These are phyloP conservation scores for Ogataea saltuana DNA, from an alignment of 805 yeast genomes.

Conservation along the genomic window DNA sequence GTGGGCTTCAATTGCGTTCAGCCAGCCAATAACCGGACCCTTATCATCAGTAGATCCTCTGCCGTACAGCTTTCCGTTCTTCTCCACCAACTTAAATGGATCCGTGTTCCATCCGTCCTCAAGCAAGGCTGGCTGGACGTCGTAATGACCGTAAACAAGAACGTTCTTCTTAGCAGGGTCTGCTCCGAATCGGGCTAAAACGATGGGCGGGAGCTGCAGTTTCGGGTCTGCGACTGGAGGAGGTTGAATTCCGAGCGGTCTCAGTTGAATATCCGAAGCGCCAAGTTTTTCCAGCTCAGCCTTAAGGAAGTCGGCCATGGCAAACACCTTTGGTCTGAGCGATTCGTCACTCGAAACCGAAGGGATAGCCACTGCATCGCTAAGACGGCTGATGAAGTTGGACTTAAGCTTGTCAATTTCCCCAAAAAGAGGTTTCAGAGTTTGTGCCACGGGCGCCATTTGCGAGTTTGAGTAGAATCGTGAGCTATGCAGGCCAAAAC, in stretches of 20 bases:
- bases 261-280: constrained; percentile 77
- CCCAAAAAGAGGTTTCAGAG: constrained; percentile 42
- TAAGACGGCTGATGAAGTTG: constrained; percentile 66
- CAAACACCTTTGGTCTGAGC: constrained; percentile 84
- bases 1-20: constrained; percentile 90
- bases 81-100: constrained; percentile 77
- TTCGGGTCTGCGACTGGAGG: constrained; percentile 75
- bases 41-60: constrained; percentile 98
- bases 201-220: constrained; percentile 87
- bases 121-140: constrained; percentile 91
- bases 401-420: constrained; percentile 78
- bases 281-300: constrained; percentile 70
- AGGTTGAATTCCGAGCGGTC: constrained; percentile 85
- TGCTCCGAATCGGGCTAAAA: constrained; percentile 82
- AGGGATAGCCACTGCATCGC: constrained; percentile 89
- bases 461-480: not conserved
- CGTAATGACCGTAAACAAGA: constrained; percentile 94
- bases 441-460: constrained; percentile 32
- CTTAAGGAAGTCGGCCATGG: constrained; percentile 83
- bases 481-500: not conserved
- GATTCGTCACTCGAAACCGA: constrained; percentile 92
- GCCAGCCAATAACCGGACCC: constrained; percentile 98
- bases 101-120: constrained; percentile 97
- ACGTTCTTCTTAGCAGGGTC: constrained; percentile 86
- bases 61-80: constrained; percentile 73